Percentiles rank a stretch among this genome's conserved stretches.
Conservation (phyloP, 1,284 basidiomycete genomes). For the Fomitopsis pinicola region DNA sequence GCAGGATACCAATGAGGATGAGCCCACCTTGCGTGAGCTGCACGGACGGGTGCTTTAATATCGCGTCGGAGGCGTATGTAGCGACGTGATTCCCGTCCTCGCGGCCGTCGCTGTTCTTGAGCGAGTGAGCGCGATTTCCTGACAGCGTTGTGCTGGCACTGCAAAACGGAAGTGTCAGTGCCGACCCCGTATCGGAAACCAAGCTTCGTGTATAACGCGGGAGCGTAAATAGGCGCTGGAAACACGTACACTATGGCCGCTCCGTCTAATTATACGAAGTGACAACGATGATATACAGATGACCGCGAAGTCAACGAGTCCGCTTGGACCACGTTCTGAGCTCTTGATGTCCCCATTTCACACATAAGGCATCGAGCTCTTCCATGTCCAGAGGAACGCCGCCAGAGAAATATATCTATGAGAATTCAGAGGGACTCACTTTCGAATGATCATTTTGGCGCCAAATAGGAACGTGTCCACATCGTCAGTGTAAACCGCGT, state of each 20-base stretch:
- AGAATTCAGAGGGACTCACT: constrained; percentile 36
- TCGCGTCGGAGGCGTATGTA: constrained; percentile 55
- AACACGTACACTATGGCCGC: neutral
- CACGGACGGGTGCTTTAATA: constrained; percentile 49
- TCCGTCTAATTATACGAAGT: neutral
- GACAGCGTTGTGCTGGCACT: constrained; percentile 74
- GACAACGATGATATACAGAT: neutral
- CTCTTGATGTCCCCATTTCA: no score
- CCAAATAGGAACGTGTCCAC: constrained; percentile 93
- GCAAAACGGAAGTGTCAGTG: constrained; percentile 2
- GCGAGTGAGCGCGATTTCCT: constrained; percentile 58
- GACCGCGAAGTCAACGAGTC: no score
- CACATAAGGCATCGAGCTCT: neutral
- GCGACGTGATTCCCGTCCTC: constrained; percentile 74
- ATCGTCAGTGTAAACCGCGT: constrained; percentile 91
- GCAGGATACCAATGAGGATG: constrained; percentile 82
- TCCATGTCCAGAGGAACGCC: no score
- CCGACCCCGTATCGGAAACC: neutral
- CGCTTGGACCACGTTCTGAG: no score
- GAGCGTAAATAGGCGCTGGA: no score
- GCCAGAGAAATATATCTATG: no score
- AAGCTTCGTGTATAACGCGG: no score
- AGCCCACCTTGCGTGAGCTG: constrained; percentile 69
- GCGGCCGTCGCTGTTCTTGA: constrained; percentile 60
- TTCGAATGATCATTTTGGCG: constrained; percentile 76